A percentile compares a stretch with the other conserved stretches of the same genome.
Evolutionary conservation across 2,329 filamentous ascomycete genomes (phyloP).

Genomic region (Fusarium torulosum): DNA sequence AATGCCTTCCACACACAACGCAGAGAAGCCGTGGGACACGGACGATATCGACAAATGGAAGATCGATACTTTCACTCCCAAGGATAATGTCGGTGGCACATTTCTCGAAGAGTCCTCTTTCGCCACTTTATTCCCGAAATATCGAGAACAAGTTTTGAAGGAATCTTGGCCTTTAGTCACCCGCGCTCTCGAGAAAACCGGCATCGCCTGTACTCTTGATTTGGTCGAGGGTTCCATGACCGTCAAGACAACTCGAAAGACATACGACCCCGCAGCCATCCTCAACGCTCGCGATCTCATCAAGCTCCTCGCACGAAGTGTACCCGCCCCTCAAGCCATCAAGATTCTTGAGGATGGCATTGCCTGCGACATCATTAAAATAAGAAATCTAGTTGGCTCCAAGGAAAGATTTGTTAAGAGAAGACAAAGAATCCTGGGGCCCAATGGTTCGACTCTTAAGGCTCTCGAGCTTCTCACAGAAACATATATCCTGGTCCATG

Average conservation of each 20-base stretch:
- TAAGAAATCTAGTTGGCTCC: constrained; percentile 87
- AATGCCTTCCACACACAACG: constrained; percentile 92
- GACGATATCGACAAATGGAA: constrained; percentile 99
- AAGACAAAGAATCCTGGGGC: constrained; percentile 90
- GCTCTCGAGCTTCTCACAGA: constrained; percentile 91
- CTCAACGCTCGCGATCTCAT: constrained; percentile 95
- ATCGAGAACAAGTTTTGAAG: constrained; percentile 91
- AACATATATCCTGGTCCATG: constrained; percentile 95
- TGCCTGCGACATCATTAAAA: constrained; percentile 96
- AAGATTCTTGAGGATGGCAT: constrained; percentile 94
- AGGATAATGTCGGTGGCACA: constrained; percentile 86
- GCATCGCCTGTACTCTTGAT: constrained; percentile 92
- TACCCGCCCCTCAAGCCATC: constrained; percentile 91
- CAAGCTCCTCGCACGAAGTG: constrained; percentile 89
- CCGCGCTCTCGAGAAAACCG: constrained; percentile 84
- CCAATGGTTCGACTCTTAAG: constrained; percentile 91
- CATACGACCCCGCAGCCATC: constrained; percentile 91
- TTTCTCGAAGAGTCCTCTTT: constrained; percentile 96
- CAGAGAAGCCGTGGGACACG: constrained; percentile 94
- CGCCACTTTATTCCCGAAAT: constrained; percentile 89
- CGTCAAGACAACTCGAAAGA: constrained; percentile 93
- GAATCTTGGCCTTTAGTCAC: constrained; percentile 95
- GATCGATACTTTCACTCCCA: constrained; percentile 85
- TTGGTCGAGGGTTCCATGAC: constrained; percentile 97
- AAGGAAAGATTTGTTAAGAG: constrained; percentile 97